Evolutionary conservation across 441 rosid genomes (phyloP), one percentile per base, ranked within the genome.

Genomic region (Populus hybrid): DNA sequence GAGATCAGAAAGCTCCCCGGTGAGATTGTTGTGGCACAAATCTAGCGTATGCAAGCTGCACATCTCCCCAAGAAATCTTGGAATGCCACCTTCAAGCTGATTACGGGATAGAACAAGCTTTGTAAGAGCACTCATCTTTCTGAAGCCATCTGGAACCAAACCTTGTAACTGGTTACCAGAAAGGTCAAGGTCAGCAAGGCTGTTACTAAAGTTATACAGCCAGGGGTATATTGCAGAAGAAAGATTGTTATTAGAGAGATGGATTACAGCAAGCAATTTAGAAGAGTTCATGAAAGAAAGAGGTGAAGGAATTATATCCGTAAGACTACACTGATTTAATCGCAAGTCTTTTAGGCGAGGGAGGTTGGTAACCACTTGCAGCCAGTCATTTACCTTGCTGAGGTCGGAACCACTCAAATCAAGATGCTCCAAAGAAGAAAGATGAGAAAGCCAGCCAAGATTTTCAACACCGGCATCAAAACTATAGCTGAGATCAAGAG

Each of bases 401-500:
- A 74, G 81, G 10, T n/a, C 6, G 32, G 5, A 26, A 6, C 50
- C 34, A 10, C 46, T 57, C 26, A 73, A 36, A 11, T 79, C 42
- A 68, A 72, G 72, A 10, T 2, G 4, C 18, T 10, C 24, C 18
- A 79, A 40, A 34, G 59, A 73, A 67, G 81, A 67, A 67, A 79
- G 77, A 57, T 21, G 26, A 36, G 36, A 21, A 57, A 79, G 42
- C 77, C 81, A 73, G 3, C 69, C 69, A 3, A 26, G 5, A 36
- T 73, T 73, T 35, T 57, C 77, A 18, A 20, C 32, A 36, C 50
- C 16, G 20, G 0, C 16, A 23, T 72, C 63, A 18, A 66, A 10
- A 30, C 66, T 67, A 35, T 21, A 12, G 26, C 79, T 79, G 34
- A 79, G 75, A 79, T 69, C 78, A 75, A 79, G 74, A 42, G 23